phyloP scores from a whole-genome alignment of 164 flowering plant genomes.

The Magnolia sinica region DNA sequence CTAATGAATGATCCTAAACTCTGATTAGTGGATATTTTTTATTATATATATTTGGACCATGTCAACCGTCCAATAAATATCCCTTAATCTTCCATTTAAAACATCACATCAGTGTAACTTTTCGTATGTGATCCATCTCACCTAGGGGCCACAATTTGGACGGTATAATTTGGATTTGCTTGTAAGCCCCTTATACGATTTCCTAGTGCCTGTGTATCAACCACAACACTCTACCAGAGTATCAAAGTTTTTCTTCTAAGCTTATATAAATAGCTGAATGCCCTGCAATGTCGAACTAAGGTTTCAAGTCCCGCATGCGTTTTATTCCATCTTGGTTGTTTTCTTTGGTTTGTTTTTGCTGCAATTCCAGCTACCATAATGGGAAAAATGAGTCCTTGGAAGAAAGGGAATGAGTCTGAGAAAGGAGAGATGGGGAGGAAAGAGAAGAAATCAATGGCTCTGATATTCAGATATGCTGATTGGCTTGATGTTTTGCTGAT shows the following conservation, averaged over 20 bases:
- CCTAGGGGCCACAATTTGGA: not conserved
- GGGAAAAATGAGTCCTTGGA: conserved; percentile 21
- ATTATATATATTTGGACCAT: too few relatives aligned
- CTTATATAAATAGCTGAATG: not conserved
- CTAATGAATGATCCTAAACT: too few relatives aligned
- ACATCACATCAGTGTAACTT: too few relatives aligned
- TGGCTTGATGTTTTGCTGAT: conserved; percentile 65
- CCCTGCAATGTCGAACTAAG: not conserved
- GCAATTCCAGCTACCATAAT: not conserved
- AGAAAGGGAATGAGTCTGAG: conserved; percentile 11
- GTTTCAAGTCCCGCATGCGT: not conserved
- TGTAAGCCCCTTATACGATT: not conserved
- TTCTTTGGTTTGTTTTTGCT: not conserved
- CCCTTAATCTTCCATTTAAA: too few relatives aligned
- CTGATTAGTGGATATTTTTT: too few relatives aligned
- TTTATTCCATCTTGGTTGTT: not conserved
- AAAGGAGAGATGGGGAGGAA: conserved; percentile 14
- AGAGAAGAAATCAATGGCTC: conserved; percentile 23
- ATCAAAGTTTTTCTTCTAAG: not conserved
- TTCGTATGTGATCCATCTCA: too few relatives aligned
- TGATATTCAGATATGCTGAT: conserved; percentile 81
- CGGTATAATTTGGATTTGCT: not conserved
- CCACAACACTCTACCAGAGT: not conserved
- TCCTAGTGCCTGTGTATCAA: not conserved
- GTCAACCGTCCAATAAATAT: too few relatives aligned